These are phyloP conservation scores for Megacollybia marginata DNA, from an alignment of 768 basidiomycete genomes.

Conservation along the genomic window DNA sequence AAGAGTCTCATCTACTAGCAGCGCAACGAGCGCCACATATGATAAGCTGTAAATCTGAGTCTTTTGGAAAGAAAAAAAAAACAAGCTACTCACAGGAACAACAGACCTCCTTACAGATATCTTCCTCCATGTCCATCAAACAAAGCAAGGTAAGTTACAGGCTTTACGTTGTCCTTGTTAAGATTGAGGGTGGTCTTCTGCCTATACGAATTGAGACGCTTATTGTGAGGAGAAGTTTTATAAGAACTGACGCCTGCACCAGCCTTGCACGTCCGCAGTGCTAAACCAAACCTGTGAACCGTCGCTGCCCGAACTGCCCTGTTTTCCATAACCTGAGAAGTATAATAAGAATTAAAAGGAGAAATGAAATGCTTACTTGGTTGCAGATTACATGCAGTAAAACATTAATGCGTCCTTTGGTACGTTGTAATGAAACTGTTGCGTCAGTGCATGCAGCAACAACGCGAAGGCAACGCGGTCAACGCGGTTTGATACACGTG, in stretches of 20 bases:
- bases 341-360: too few relatives aligned
- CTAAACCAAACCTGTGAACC: too few relatives aligned
- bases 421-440: too few relatives aligned
- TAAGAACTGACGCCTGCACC: constrained; percentile 86
- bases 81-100: constrained; percentile 4
- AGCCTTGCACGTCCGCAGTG: constrained; percentile 97
- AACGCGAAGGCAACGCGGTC: too few relatives aligned
- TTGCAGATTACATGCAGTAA: too few relatives aligned
- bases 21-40: constrained; percentile 85
- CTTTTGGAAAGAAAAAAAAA: constrained; percentile 8
- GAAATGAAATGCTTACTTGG: too few relatives aligned
- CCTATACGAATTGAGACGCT: constrained; percentile 29
- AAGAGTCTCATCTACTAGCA: constrained; percentile 78
- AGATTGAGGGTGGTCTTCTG: constrained; percentile 73
- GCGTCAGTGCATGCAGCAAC: too few relatives aligned
- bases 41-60: constrained; percentile 69
- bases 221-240: constrained; percentile 2
- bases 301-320: too few relatives aligned
- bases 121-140: constrained; percentile 99
- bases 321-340: too few relatives aligned
- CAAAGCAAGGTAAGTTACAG: constrained; percentile 84
- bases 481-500: too few relatives aligned
- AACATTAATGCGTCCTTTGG: too few relatives aligned
- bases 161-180: constrained; percentile 29
- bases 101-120: constrained; percentile 55